Evolutionary conservation across 2,329 filamentous ascomycete species (phyloP), one percentile per base, ranked within the genome.

Genomic region (Alternaria sp.): DNA sequence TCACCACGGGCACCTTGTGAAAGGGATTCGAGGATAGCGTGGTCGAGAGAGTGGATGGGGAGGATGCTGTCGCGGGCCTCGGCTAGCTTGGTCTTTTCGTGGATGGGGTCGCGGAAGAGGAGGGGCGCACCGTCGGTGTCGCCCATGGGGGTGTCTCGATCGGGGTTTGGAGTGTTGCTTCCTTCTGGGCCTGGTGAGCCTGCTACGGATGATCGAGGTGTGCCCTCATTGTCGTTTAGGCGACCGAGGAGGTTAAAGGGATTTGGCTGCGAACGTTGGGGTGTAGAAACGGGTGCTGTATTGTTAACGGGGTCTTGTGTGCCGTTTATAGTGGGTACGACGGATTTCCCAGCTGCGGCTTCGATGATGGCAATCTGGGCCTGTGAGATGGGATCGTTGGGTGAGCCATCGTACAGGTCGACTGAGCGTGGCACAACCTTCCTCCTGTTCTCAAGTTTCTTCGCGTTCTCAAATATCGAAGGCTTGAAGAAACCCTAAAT

Each of bases 391-490:
- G 95, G 95, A 72, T 99, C 95, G 74, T 98, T 96, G 0, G 93
- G 92, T 11, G 94, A 90, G 28, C 90, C 88, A 61, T 98, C 95
- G 77, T 99, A 99, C 11, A 96, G 88, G 74, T 99, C 96, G 69
- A 93, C 93, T 0, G 94, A 97, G 36, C 91, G 89, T 54, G 92
- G 89, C 31, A 98, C 87, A 23, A 98, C 82, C 71, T 90, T 93
- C 65, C 92, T 87, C 49, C 94, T 88, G 40, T 91, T 89, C 21
- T 84, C 81, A 10, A 98, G 85, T 80, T 99, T 99, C 34, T 85
- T 80, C 28, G 85, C 87, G 69, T 93, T 90, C 73, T 96, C 92
- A 67, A 98, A 97, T 54, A 97, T 90, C 2, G 86, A 82, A 0
- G 95, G 94, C 60, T 94, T 90, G 76, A 96, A 97, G 70, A 93